phyloP scores from a whole-genome alignment of 139 green algal genomes.

The Coccomyxa sp. region DNA sequence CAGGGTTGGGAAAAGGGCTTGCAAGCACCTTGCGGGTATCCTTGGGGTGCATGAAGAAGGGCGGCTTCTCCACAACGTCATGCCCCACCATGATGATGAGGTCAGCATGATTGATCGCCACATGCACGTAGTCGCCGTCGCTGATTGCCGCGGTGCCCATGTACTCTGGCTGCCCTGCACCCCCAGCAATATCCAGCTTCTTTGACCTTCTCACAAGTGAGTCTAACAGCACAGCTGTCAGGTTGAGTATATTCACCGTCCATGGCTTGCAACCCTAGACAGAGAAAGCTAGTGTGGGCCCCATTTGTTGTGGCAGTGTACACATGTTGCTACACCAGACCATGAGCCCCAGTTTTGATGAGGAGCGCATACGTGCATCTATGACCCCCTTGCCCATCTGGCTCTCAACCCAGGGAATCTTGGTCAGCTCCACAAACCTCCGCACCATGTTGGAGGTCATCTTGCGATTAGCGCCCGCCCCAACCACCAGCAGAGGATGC shows the following conservation, averaged over 20 bases:
- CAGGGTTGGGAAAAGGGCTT: too few relatives aligned
- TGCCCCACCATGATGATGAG: constrained; percentile 36
- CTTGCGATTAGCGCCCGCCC: constrained; percentile 35
- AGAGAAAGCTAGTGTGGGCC: too few relatives aligned
- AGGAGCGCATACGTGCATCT: not conserved
- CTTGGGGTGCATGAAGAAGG: constrained; percentile 33
- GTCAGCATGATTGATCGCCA: constrained; percentile 26
- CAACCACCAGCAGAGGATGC: constrained; percentile 37
- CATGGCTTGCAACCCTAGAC: too few relatives aligned
- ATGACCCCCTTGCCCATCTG: constrained; percentile 44
- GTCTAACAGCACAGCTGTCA: too few relatives aligned
- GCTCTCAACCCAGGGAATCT: constrained; percentile 31
- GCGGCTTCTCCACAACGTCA: constrained; percentile 46
- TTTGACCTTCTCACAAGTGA: too few relatives aligned
- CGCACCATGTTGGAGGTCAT: constrained; percentile 36
- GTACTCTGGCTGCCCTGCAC: constrained; percentile 26
- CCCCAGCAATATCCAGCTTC: too few relatives aligned
- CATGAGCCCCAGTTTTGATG: too few relatives aligned
- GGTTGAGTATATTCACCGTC: too few relatives aligned
- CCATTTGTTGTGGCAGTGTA: too few relatives aligned
- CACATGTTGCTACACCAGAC: too few relatives aligned
- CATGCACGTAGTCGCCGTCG: constrained; percentile 29
- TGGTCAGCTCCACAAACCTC: constrained; percentile 25
- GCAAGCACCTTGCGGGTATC: too few relatives aligned
- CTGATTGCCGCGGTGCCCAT: constrained; percentile 29